phyloP scores from a whole-genome alignment of 306 rosid genomes.

The Quercus parvula region DNA sequence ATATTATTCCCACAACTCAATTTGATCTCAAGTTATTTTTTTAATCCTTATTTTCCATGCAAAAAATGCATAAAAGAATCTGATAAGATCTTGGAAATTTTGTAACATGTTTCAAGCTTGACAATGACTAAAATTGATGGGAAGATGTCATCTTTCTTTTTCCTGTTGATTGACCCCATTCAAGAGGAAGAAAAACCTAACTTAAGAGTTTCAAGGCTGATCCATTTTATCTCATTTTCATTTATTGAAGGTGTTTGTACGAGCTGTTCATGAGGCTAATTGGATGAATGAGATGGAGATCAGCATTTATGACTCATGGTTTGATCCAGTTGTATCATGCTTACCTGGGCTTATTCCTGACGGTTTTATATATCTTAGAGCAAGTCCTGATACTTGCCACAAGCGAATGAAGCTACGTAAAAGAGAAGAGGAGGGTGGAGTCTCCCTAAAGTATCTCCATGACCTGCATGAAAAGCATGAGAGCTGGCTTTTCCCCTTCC shows the following conservation, averaged over 20 bases:
- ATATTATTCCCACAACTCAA: background rate
- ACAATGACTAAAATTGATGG: conserved; percentile 20
- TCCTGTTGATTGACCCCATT: conserved; percentile 20
- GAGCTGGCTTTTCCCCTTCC: conserved; percentile 88
- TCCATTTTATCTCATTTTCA: conserved; percentile 30
- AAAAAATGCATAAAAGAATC: background rate
- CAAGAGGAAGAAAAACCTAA: conserved; percentile 21
- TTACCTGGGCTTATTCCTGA: conserved; percentile 97
- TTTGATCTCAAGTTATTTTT: background rate
- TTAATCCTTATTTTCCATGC: background rate
- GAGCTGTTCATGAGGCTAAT: conserved; percentile 97
- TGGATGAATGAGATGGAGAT: conserved; percentile 99
- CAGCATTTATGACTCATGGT: conserved; percentile 98
- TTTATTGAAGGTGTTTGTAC: conserved; percentile 74
- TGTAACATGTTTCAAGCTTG: background rate
- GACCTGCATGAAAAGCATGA: conserved; percentile 94
- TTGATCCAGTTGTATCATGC: conserved; percentile 93
- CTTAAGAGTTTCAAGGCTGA: conserved; percentile 32
- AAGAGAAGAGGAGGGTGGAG: conserved; percentile 93
- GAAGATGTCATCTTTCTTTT: conserved; percentile 13
- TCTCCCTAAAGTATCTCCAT: conserved; percentile 70
- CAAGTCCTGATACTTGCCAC: conserved; percentile 99
- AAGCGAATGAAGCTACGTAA: conserved; percentile 80
- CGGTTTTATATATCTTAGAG: conserved; percentile 95
- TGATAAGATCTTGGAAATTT: background rate